Base-by-base conservation (phyloP, 345 rosid species). In the Dipteronia sinensis region DNA sequence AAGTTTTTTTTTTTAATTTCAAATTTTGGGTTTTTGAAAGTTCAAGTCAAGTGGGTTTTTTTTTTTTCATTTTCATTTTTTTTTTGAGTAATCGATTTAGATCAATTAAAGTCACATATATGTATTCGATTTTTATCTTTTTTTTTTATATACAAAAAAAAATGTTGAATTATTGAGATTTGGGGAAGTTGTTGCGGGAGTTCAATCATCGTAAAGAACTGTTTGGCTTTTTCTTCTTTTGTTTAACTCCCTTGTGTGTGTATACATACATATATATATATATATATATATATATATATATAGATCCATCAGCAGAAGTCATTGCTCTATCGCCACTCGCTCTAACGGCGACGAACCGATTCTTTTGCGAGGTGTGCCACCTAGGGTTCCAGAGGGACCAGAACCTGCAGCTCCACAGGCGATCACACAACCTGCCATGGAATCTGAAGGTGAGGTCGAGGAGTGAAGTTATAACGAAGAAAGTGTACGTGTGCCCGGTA, bases 151-250 rank as follows among this genome's bases (percentile, higher is more conserved):
- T 51, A 51, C 5, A 13, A 13, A 29, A 51, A 13, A 15, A 78
- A 72, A 73, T 40, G 71, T 65, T 76, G 81, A 86, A 84, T 76
- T 78, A 82, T 80, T 82, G 86, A 65, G 23, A 23, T 22, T 70
- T 29, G 40, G 70, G 56, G 69, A 81, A 70, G 82, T 65, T 66
- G 77, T 51, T 78, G 80, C 79, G 75, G 34, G 67, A 73, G 69
- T 85, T 82, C 88, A 87, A 87, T 87, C 80, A 87, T 87, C 85
- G 84, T 62, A 73, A 61, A 22, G 63, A 15, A 84, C 84, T 76
- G 73, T 82, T 82, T 73, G 74, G 67, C 59, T 75, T 53, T 53
- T 64, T 22, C 61, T 38, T n/a, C n/a, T n/a, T n/a, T n/a, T n/a
- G n/a, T n/a, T n/a, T n/a, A n/a, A n/a, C n/a, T n/a, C n/a, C n/a